Evolutionary conservation across 306 rosid species (phyloP).

Genomic region (Medicago ruthenica): DNA sequence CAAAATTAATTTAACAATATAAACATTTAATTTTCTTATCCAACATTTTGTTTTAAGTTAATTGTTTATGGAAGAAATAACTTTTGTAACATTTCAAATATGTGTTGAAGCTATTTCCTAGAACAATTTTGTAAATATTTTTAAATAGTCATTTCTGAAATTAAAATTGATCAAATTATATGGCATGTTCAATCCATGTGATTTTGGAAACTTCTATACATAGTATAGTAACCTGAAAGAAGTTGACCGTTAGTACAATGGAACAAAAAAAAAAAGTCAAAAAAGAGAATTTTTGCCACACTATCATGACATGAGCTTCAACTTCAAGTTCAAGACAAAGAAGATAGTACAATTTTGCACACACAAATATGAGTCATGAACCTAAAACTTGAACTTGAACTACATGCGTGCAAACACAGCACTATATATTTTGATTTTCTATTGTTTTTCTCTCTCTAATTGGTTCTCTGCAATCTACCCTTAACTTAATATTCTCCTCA

Average conservation of each 20-base stretch:
- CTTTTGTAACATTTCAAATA: too few species aligned
- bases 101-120: too few species aligned
- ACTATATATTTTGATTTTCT: neutral
- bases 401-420: slow-evolving; percentile 55
- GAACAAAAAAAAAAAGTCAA: slow-evolving; percentile 13
- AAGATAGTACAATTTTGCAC: neutral
- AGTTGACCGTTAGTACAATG: slow-evolving; percentile 35
- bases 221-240: slow-evolving; percentile 1
- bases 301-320: neutral
- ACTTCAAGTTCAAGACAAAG: neutral
- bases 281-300: slow-evolving; percentile 8
- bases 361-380: neutral
- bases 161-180: too few species aligned
- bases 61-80: too few species aligned
- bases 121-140: too few species aligned
- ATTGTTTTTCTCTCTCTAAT: slow-evolving; percentile 36
- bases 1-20: too few species aligned
- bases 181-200: too few species aligned
- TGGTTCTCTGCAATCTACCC: slow-evolving; percentile 64
- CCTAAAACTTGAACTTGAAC: slow-evolving; percentile 13
- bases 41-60: too few species aligned
- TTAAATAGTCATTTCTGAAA: too few species aligned
- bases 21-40: too few species aligned
- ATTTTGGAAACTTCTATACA: slow-evolving; percentile 10
- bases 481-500: slow-evolving; percentile 66